Evolutionary conservation across 164 flowering plant genomes (phyloP).

Genomic region (Piper longum): DNA sequence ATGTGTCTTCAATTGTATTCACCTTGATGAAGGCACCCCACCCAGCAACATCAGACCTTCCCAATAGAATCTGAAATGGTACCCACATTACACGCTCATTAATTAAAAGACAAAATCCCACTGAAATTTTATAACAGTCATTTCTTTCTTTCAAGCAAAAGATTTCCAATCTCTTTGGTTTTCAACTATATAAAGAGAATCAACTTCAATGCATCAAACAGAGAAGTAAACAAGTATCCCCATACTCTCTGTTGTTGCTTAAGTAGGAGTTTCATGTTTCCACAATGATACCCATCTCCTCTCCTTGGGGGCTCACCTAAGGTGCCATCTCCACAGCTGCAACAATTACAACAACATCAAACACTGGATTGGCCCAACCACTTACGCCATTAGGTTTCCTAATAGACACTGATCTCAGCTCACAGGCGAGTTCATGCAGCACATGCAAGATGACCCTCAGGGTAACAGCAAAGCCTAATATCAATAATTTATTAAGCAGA

Average conservation of each 20-base stretch:
- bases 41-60: conserved; percentile 90
- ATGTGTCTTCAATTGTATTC: not conserved
- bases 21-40: conserved; percentile 99
- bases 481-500: too few species aligned
- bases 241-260: conserved; percentile 88
- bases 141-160: not conserved
- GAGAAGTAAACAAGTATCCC: conserved; percentile 1
- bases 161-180: not conserved
- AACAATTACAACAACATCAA: not conserved
- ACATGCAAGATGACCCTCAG: too few species aligned
- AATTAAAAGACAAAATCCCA: not conserved
- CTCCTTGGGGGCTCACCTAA: conserved; percentile 66
- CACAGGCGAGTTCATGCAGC: too few species aligned
- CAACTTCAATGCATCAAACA: not conserved
- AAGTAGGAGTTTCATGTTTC: conserved; percentile 86
- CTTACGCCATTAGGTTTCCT: not conserved
- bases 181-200: not conserved
- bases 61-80: conserved; percentile 57
- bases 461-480: too few species aligned
- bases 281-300: conserved; percentile 86
- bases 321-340: conserved; percentile 90
- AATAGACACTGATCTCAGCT: too few species aligned
- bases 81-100: not conserved
- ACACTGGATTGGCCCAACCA: not conserved
- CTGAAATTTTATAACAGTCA: not conserved